A percentile compares a stretch with the other conserved stretches of the same genome.
Conservation (phyloP, 306 rosid species). For the Lathyrus sativus region DNA sequence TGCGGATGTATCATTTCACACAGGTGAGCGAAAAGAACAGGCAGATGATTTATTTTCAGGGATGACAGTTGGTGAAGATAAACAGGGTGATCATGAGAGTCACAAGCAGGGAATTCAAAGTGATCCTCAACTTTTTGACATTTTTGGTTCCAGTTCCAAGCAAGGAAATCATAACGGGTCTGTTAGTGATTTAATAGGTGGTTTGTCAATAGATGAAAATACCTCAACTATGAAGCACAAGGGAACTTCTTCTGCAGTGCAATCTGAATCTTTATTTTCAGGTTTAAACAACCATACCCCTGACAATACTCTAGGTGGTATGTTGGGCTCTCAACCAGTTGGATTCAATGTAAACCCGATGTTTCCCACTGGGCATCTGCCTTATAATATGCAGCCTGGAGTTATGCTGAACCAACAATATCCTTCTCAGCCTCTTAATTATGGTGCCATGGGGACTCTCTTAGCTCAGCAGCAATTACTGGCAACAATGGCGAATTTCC, state of each 20-base stretch:
- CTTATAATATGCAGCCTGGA: constrained; percentile 64
- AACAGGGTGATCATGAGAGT: constrained; percentile 45
- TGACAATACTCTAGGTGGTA: constrained; percentile 49
- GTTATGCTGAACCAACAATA: constrained; percentile 71
- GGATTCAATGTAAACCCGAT: constrained; percentile 59
- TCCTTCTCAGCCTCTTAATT: constrained; percentile 74
- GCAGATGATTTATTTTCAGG: constrained; percentile 84
- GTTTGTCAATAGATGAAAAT: constrained; percentile 64
- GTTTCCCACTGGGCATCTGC: constrained; percentile 62
- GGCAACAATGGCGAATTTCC: constrained; percentile 83
- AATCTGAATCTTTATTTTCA: constrained; percentile 55
- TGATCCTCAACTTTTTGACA: constrained; percentile 64
- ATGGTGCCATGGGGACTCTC: constrained; percentile 72
- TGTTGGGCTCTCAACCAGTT: constrained; percentile 58
- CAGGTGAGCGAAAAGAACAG: constrained; percentile 57
- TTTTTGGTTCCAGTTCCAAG: constrained; percentile 62
- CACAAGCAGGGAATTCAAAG: constrained; percentile 44
- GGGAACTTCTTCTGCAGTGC: constrained; percentile 46
- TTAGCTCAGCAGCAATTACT: constrained; percentile 80
- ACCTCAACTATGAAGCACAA: constrained; percentile 52
- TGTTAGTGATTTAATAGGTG: constrained; percentile 62
- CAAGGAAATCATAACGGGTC: constrained; percentile 50
- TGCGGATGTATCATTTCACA: constrained; percentile 87
- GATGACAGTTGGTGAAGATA: constrained; percentile 64
- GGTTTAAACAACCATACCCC: constrained; percentile 52